phyloP scores from a whole-genome alignment of 768 basidiomycete genomes.

The Termitomyces sp. region DNA sequence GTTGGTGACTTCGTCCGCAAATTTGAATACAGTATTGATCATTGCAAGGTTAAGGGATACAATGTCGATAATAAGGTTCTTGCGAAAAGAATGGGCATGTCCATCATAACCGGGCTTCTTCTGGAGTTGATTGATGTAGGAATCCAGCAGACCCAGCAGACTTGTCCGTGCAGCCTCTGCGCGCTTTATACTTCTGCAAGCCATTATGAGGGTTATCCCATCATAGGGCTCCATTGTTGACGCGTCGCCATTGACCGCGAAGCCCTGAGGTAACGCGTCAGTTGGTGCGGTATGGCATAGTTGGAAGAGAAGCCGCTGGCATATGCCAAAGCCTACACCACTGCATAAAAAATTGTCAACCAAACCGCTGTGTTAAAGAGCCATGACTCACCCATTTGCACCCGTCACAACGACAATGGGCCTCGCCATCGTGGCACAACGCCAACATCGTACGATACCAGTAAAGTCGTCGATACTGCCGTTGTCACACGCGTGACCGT shows the following conservation, averaged over 20 bases:
- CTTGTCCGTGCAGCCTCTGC: constrained; percentile 62
- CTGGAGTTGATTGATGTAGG: constrained; percentile 42
- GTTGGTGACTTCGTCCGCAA: constrained; percentile 50
- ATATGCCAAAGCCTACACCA: constrained; percentile 82
- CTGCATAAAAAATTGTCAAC: constrained; percentile 35
- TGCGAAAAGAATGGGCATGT: constrained; percentile 56
- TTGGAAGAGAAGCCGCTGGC: constrained; percentile 72
- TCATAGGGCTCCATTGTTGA: constrained; percentile 29
- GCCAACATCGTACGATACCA: constrained; percentile 19
- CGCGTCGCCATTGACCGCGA: constrained; percentile 19
- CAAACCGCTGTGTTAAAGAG: background rate
- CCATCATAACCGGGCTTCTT: constrained; percentile 40
- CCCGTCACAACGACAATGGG: constrained; percentile 69
- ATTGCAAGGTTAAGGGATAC: constrained; percentile 64
- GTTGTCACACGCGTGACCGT: constrained; percentile 12
- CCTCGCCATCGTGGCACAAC: constrained; percentile 27
- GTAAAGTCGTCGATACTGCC: constrained; percentile 2
- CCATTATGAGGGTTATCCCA: constrained; percentile 75
- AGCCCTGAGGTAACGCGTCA: constrained; percentile 50
- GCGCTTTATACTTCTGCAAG: constrained; percentile 66
- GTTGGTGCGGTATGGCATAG: constrained; percentile 50
- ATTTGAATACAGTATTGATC: constrained; percentile 59
- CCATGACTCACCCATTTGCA: constrained; percentile 57
- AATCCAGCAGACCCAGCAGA: constrained; percentile 54
- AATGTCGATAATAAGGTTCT: constrained; percentile 59